Conservation (phyloP, 805 yeast genomes). For the Candida nitratophila region DNA sequence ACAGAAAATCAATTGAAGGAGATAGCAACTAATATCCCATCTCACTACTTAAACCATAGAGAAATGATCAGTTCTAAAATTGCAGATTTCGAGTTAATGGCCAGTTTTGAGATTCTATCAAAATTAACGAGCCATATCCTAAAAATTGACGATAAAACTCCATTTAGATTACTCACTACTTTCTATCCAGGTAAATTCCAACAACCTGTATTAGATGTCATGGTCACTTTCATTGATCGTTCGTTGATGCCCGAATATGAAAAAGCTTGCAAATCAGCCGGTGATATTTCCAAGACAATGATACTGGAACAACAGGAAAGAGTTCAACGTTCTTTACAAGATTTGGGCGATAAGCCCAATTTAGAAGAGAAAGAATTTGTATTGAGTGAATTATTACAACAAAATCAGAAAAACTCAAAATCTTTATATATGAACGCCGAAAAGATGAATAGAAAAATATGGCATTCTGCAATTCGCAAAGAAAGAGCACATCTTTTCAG, state of each 20-base stretch:
- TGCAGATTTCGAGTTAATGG: conserved; percentile 63
- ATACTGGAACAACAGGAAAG: neutral
- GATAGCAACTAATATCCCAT: conserved; percentile 20
- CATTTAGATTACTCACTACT: conserved; percentile 30
- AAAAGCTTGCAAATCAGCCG: conserved; percentile 1
- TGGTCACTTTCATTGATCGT: conserved; percentile 12
- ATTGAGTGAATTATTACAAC: neutral
- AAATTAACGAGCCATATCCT: conserved; percentile 34
- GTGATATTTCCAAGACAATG: conserved; percentile 3
- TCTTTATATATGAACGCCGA: neutral
- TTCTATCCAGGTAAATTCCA: neutral
- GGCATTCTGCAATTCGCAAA: neutral
- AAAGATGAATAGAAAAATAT: neutral
- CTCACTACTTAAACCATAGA: conserved; percentile 23
- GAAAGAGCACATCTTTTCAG: conserved; percentile 29
- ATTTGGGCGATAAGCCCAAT: too few species aligned
- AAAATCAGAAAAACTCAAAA: neutral
- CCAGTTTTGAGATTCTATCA: conserved; percentile 49
- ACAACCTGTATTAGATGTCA: conserved; percentile 4
- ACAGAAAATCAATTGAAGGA: conserved; percentile 7
- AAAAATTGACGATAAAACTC: conserved; percentile 21
- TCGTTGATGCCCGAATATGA: neutral
- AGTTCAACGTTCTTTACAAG: neutral
- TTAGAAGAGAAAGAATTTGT: neutral
- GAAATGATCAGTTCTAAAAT: conserved; percentile 37